Conservation (phyloP, 202 grass and related monocot genomes). For the Schoenoplectus tabernaemontani region DNA sequence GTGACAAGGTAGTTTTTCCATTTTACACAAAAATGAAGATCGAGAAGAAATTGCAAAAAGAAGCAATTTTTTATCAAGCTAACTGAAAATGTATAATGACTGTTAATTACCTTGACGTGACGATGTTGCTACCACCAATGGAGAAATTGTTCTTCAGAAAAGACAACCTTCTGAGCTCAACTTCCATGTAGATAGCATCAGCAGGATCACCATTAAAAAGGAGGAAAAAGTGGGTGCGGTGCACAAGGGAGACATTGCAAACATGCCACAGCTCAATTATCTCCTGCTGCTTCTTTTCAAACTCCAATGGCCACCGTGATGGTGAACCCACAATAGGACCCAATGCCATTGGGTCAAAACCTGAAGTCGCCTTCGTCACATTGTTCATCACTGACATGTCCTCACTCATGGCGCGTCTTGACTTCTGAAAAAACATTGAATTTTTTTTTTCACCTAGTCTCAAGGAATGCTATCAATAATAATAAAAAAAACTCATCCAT, state of each 20-base stretch:
- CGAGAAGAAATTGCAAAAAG: neutral
- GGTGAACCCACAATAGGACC: constrained; percentile 25
- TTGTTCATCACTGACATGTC: constrained; percentile 1
- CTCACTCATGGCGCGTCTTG: constrained; percentile 16
- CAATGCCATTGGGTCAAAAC: neutral
- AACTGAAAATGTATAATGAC: neutral
- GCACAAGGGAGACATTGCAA: constrained; percentile 71
- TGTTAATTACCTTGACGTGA: constrained; percentile 43
- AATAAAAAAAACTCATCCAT: neutral
- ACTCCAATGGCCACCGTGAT: constrained; percentile 41
- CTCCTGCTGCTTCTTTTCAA: constrained; percentile 59
- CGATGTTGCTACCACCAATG: constrained; percentile 18
- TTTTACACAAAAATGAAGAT: neutral
- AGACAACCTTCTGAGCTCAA: constrained; percentile 63
- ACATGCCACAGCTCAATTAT: constrained; percentile 76
- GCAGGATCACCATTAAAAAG: constrained; percentile 77
- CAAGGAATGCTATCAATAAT: neutral
- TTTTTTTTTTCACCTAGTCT: neutral
- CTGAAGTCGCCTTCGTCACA: neutral
- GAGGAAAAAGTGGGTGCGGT: constrained; percentile 83
- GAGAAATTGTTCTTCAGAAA: constrained; percentile 50
- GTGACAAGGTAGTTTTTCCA: neutral
- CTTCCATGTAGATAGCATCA: constrained; percentile 83
- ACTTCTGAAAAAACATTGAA: constrained; percentile 21
- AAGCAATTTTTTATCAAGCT: neutral